Base-by-base conservation (phyloP, 2,329 filamentous ascomycete genomes). In the Fonsecaea multimorphosa region DNA sequence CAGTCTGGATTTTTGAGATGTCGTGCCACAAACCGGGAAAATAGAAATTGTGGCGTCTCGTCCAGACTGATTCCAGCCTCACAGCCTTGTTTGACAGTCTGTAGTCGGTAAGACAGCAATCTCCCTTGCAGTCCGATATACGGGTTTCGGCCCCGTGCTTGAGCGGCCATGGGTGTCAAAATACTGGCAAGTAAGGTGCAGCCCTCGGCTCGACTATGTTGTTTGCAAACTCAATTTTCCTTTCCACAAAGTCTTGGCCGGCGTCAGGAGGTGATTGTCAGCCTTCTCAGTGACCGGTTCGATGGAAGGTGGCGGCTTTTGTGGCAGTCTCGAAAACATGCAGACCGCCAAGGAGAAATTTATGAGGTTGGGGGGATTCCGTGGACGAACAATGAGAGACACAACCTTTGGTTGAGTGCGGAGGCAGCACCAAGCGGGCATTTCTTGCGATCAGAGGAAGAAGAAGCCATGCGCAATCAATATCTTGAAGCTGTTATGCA, bases 91-190 rank as follows among this genome's bases (percentile, higher is more conserved):
- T 49, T 27, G 44, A 49, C 44, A 49, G 44, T 9, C 19, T 49
- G 7, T 12, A 14, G 19, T 49, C 44, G 44, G 44, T 49, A 49
- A 49, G 44, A 49, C 44, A 49, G 19, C 16, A 49, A 49, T 49
- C 44, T 49, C 44, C 44, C 19, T 14, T 49, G 44, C 11, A 49
- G 44, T 49, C 44, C 44, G 44, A 27, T 49, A 49, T 49, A 49
- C 44, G 44, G 22, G 44, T 49, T 49, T 49, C 44, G 44, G 44
- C 44, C 44, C 44, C 44, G 22, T 49, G 44, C 44, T 22, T 49
- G 19, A 24, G 44, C 19, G 2, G 19, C 44, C 44, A 24, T 27
- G 11, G 11, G 19, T 7, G 19, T 24, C 19, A 49, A 49, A 49
- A 49, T 27, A 27, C 44, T 49, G 44, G 44, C 19, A 49, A 49